Evolutionary conservation across 2,329 filamentous ascomycete species (phyloP).

Genomic region (Microcyclospora tardicrescens): DNA sequence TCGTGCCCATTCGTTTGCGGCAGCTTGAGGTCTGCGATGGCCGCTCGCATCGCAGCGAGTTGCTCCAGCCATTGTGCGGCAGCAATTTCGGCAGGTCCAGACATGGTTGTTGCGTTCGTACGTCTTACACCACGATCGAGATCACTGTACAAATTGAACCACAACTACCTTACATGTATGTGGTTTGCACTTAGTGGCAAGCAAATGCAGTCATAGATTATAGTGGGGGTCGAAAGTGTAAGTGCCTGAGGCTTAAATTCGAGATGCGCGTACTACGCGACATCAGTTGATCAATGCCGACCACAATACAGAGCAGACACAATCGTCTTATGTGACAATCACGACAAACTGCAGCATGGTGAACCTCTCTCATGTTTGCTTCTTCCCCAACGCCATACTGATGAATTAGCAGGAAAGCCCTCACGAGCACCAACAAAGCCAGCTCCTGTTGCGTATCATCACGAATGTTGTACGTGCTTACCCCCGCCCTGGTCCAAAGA

Average conservation of each 20-base stretch:
- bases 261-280: background rate
- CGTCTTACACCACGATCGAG: no score
- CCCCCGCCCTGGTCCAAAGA: background rate
- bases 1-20: constrained; percentile 30
- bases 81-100: constrained; percentile 26
- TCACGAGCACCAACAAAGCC: constrained; percentile 92
- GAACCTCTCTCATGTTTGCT: no score
- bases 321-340: no score
- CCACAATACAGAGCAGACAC: no score
- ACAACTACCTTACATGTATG: no score
- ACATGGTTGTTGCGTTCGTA: constrained; percentile 18
- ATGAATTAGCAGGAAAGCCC: constrained; percentile 59
- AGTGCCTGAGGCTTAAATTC: background rate
- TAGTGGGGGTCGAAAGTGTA: constrained; percentile 1
- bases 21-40: constrained; percentile 59
- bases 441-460: constrained; percentile 88
- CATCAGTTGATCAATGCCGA: no score
- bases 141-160: no score
- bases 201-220: no score
- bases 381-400: no score
- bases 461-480: constrained; percentile 71
- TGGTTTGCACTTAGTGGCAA: no score
- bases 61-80: constrained; percentile 72
- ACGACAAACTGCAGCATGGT: no score
- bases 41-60: constrained; percentile 72